A percentile compares a stretch with the other conserved stretches of the same genome.
These are phyloP conservation scores for Bryum argenteum DNA, from an alignment of 225 moss, liverwort and hornwort species.

Conservation along the genomic window DNA sequence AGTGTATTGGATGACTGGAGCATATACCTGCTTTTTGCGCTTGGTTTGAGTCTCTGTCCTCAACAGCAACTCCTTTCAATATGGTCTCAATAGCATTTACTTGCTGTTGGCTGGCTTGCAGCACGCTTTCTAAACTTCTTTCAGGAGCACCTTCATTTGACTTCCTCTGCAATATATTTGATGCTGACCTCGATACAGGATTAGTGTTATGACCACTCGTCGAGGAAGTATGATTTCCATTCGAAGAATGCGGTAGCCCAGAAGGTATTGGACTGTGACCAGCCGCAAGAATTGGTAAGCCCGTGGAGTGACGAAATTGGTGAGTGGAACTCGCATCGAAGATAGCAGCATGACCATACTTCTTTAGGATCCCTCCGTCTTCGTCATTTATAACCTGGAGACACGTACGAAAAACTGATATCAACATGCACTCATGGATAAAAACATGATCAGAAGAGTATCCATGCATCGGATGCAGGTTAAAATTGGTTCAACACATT, in stretches of 20 bases:
- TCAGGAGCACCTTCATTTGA: conserved; percentile 47
- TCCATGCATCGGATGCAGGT: conserved; percentile 14
- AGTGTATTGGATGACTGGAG: conserved; percentile 2
- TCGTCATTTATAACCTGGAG: conserved; percentile 76
- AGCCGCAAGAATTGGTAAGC: conserved; percentile 29
- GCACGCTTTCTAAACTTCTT: conserved; percentile 54
- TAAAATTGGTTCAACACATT: not conserved
- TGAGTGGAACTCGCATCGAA: conserved; percentile 37
- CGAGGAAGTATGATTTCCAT: conserved; percentile 28
- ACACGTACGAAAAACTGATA: conserved; percentile 11
- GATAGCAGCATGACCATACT: conserved; percentile 46
- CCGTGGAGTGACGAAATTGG: conserved; percentile 45
- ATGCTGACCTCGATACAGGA: conserved; percentile 41
- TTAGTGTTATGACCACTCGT: conserved; percentile 37
- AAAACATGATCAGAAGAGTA: conserved; percentile 14
- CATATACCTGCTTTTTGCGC: conserved; percentile 37
- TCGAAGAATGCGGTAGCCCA: conserved; percentile 30
- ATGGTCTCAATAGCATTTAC: conserved; percentile 72
- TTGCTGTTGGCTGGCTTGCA: conserved; percentile 77
- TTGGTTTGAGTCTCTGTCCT: conserved; percentile 38
- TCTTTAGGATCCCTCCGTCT: conserved; percentile 57
- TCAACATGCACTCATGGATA: conserved; percentile 13
- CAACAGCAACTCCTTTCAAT: conserved; percentile 60
- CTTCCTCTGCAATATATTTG: conserved; percentile 42
- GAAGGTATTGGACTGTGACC: conserved; percentile 24